Evolutionary conservation across 78 protist genomes (phyloP).

Genomic region (Paulinella micropora): DNA sequence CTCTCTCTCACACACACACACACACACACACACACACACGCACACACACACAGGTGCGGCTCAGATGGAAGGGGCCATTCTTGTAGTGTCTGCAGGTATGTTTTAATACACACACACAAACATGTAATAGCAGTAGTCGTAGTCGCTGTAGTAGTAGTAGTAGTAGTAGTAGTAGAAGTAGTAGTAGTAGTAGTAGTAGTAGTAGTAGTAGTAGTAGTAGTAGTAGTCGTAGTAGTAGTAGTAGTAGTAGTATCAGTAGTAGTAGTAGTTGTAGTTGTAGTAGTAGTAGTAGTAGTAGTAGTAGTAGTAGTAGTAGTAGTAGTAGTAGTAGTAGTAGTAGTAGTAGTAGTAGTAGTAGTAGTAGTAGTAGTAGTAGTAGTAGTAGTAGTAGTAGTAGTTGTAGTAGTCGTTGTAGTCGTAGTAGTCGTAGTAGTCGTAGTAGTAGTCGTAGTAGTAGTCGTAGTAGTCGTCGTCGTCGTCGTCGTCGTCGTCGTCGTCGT

Average conservation of each 20-base stretch:
- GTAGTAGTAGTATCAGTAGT: not conserved
- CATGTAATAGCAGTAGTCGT: not conserved
- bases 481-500: not conserved
- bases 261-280: not conserved
- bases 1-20: too few species aligned
- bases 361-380: not conserved
- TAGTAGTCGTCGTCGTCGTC: not conserved
- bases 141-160: not conserved
- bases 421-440: not conserved
- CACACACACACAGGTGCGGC: too few species aligned
- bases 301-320: not conserved
- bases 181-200: not conserved
- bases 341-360: not conserved
- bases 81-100: conserved; percentile 53
- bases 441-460: not conserved
- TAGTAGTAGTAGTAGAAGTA: not conserved
- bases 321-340: not conserved
- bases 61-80: conserved; percentile 87
- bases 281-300: not conserved
- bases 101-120: too few species aligned
- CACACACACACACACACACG: too few species aligned
- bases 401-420: not conserved
- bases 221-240: not conserved
- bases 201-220: not conserved
- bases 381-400: not conserved